Conservation (phyloP, 2,329 filamentous ascomycete genomes). For the Fusarium papillatum region DNA sequence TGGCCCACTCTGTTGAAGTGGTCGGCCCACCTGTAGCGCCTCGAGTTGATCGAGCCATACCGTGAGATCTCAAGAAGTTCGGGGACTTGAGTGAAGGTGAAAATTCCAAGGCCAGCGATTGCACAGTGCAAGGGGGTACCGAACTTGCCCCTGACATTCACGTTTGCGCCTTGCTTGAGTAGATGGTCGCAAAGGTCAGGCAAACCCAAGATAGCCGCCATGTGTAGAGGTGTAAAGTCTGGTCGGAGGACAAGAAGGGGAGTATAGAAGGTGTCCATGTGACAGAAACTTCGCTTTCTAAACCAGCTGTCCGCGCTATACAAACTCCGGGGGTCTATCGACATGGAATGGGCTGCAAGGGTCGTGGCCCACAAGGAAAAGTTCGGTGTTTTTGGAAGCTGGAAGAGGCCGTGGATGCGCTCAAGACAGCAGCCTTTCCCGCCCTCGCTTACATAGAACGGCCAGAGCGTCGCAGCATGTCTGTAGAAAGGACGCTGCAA, state of each 20-base stretch:
- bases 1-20: not conserved
- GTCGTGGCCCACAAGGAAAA: not conserved
- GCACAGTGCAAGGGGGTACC: conserved; percentile 14
- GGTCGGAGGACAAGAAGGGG: not conserved
- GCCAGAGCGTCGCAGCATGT: not conserved
- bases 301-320: no score
- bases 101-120: not conserved
- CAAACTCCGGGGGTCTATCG: not conserved
- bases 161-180: not conserved
- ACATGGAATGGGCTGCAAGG: not conserved
- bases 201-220: conserved; percentile 11
- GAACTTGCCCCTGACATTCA: not conserved
- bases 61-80: no score
- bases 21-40: no score
- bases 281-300: no score
- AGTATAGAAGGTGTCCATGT: no score
- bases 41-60: no score
- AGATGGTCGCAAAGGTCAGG: conserved; percentile 4
- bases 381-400: not conserved
- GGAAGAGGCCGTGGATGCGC: not conserved
- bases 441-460: not conserved
- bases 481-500: not conserved
- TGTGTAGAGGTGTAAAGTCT: conserved; percentile 11
- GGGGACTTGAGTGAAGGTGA: not conserved
- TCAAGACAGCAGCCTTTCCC: not conserved